Evolutionary conservation across 805 yeast species (phyloP).

Genomic region (Sporopachydermia quercuum): DNA sequence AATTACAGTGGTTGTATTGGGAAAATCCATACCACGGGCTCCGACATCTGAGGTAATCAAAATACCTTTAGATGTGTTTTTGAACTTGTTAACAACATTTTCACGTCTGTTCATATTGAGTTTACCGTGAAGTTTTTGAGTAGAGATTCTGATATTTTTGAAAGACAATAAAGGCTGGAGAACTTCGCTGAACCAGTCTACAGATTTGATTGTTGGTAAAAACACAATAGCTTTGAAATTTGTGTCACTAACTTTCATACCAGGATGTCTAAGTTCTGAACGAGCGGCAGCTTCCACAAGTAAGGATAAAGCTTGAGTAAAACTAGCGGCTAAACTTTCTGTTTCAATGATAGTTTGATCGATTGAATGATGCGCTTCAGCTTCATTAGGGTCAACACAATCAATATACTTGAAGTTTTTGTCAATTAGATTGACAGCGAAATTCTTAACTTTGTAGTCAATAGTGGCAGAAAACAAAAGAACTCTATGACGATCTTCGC

Average conservation of each 20-base stretch:
- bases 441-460: constrained; percentile 44
- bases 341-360: constrained; percentile 39
- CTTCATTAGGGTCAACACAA: constrained; percentile 47
- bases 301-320: background rate
- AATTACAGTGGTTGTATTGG: constrained; percentile 69
- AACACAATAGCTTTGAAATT: constrained; percentile 71
- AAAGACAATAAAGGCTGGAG: constrained; percentile 15
- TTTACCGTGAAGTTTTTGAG: constrained; percentile 49
- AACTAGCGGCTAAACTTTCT: constrained; percentile 18
- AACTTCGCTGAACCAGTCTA: constrained; percentile 37
- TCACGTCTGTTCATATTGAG: constrained; percentile 58
- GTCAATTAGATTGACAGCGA: constrained; percentile 49
- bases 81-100: constrained; percentile 38
- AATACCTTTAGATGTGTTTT: constrained; percentile 33
- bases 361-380: constrained; percentile 55
- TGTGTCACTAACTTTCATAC: constrained; percentile 9
- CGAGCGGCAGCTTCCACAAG: background rate
- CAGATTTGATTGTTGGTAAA: constrained; percentile 61
- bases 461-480: constrained; percentile 83
- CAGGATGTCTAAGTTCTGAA: background rate
- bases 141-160: background rate
- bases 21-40: constrained; percentile 95
- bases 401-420: constrained; percentile 41
- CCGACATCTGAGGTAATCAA: constrained; percentile 85
- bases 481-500: constrained; percentile 30